Evolutionary conservation across 164 flowering plant genomes (phyloP), one percentile per base, ranked within the genome.

Genomic region (Liriodendron chinense): DNA sequence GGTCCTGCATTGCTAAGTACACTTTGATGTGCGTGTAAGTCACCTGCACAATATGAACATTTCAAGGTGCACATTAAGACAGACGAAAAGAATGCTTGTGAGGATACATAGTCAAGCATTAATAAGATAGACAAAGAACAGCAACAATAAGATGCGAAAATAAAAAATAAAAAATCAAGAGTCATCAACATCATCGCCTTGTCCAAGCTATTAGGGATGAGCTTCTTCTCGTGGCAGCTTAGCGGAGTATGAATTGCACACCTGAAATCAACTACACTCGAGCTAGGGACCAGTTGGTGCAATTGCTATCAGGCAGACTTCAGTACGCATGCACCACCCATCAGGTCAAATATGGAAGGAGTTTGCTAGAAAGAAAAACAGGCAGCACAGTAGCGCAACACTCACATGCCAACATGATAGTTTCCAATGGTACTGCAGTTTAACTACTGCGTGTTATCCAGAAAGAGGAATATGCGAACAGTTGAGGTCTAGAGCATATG

Each of bases 1-100:
- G 62, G 53, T 82, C 82, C 73, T 78, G 82, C 84, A 89, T 78
- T 65, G 76, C 21, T 81, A 87, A 74, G 75, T 74, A 83, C 26
- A 72, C 70, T 81, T 83, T 86, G 80, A 89, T 86, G 72, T 85
- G 89, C 10, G 59, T 16, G 72, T 89, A 89, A 70, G 77, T 85
- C 71, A 89, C 81, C 92, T 89, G 76, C 74, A 73, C 10, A 10
- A 66, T 18, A 28, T 13, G 4, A 66, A 28, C 47, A 26, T 66
- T 26, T 69, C n/a, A 20, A 43, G 53, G 34, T 23, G 47, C 7
- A 14, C 59, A 53, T 16, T 53, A 16, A 53, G 18, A 34, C 43
- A 34, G 43, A 34, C 43, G 7, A 53, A 53, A 53, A 10, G 59
- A 53, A 53, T 53, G 59, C 59, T 53, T 16, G 18, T 53, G 59